Evolutionary conservation across 192 early-diverging fungal species (phyloP).

Genomic region (Entomortierella lignicola): DNA sequence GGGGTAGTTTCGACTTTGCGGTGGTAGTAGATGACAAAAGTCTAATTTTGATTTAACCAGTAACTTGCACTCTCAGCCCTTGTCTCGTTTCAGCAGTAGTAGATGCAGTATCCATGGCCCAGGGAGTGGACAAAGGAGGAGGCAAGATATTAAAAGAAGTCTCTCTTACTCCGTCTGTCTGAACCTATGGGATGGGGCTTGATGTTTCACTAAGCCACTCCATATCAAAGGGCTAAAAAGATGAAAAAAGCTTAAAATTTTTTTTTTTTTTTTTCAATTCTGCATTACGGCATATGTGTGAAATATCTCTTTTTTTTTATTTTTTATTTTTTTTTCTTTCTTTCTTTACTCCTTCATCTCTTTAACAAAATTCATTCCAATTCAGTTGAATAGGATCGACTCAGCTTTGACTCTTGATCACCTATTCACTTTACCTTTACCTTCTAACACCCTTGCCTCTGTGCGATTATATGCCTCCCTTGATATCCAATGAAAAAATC

Average conservation of each 20-base stretch:
- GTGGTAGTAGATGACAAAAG: too few relatives aligned
- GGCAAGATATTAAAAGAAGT: too few relatives aligned
- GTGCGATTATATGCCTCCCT: conserved; percentile 50
- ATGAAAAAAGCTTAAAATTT: conserved; percentile 15
- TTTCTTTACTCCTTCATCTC: background rate
- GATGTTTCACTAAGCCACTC: too few relatives aligned
- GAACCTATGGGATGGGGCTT: too few relatives aligned
- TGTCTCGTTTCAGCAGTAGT: too few relatives aligned
- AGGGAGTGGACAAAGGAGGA: too few relatives aligned
- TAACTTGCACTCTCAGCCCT: too few relatives aligned
- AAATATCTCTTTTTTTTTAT: background rate
- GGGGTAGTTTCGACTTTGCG: too few relatives aligned
- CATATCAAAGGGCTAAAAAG: background rate
- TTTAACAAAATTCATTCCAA: background rate
- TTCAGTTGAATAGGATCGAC: conserved; percentile 28
- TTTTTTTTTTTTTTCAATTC: background rate
- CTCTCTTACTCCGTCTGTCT: too few relatives aligned
- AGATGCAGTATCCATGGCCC: too few relatives aligned
- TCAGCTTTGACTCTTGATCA: conserved; percentile 28
- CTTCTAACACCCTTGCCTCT: conserved; percentile 5
- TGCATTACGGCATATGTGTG: too few relatives aligned
- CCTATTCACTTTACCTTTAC: conserved; percentile 1
- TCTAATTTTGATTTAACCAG: too few relatives aligned
- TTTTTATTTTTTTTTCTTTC: background rate
- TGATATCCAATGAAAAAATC: conserved; percentile 57